These are phyloP conservation scores for Thalassiosira hispida DNA, from an alignment of 352 stramenopile species.

Conservation along the genomic window DNA sequence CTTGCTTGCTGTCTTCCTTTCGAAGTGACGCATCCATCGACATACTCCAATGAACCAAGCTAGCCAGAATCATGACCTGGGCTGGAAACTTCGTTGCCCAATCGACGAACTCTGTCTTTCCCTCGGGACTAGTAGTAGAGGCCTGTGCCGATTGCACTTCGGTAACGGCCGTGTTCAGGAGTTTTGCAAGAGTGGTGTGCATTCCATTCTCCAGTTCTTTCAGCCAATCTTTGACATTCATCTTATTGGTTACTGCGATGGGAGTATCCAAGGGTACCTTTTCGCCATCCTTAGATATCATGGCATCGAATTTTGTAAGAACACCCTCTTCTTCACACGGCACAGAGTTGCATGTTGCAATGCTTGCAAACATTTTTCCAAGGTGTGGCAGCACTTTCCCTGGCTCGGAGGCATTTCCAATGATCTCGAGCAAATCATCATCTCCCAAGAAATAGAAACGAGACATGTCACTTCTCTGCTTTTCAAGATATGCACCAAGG, in stretches of 20 bases:
- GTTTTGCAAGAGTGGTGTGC: conserved; percentile 93
- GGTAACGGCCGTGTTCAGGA: conserved; percentile 93
- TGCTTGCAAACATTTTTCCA: conserved; percentile 99
- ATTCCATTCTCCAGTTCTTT: conserved; percentile 97
- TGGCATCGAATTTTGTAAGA: conserved; percentile 86
- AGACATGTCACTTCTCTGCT: conserved; percentile 93
- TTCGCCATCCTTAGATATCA: conserved; percentile 99
- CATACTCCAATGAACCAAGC: conserved; percentile 96
- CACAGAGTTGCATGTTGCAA: conserved; percentile 84
- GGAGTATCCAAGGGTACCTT: conserved; percentile 92
- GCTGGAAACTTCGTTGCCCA: conserved; percentile 98
- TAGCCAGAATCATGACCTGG: conserved; percentile 98
- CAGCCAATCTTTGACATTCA: conserved; percentile 93
- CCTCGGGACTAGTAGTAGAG: conserved; percentile 78
- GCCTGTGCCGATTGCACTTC: conserved; percentile 69
- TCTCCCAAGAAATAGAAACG: conserved; percentile 99
- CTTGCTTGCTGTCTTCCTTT: conserved; percentile 73
- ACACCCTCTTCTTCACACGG: conserved; percentile 68
- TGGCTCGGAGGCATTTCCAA: conserved; percentile 98
- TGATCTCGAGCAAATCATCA: conserved; percentile 99
- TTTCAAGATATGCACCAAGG: conserved; percentile 99
- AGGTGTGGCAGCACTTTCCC: conserved; percentile 95
- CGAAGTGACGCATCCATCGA: conserved; percentile 92
- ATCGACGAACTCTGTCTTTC: conserved; percentile 90
- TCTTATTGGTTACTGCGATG: conserved; percentile 91